Conservation (phyloP, 2,329 filamentous ascomycete species). For the Coleophoma crateriformis region DNA sequence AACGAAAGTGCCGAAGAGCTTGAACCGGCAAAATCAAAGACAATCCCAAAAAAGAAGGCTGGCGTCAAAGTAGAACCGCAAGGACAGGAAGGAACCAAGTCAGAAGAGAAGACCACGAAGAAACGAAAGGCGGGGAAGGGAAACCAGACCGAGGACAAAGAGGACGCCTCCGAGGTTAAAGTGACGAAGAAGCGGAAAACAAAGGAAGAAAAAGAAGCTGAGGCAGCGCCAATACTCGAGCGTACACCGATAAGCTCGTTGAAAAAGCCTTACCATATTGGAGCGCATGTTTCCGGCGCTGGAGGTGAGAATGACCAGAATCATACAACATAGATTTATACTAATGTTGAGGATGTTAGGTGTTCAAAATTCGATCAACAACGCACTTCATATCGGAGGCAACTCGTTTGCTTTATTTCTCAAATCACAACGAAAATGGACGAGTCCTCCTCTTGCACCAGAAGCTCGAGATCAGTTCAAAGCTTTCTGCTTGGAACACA, state of each 20-base stretch:
- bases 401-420: conserved; percentile 94
- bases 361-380: conserved; percentile 81
- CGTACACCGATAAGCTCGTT: conserved; percentile 61
- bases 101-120: conserved; percentile 10
- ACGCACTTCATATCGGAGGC: conserved; percentile 75
- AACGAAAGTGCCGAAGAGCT: background rate
- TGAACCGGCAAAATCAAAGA: background rate
- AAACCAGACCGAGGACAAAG: conserved; percentile 15
- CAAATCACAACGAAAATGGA: conserved; percentile 95
- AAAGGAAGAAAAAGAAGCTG: conserved; percentile 49
- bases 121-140: conserved; percentile 21
- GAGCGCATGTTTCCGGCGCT: conserved; percentile 86
- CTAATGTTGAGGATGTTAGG: conserved; percentile 40
- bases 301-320: conserved; percentile 53
- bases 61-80: background rate
- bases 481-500: conserved; percentile 59
- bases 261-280: conserved; percentile 71
- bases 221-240: conserved; percentile 58
- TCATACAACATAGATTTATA: conserved; percentile 8
- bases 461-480: conserved; percentile 67
- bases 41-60: background rate
- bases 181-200: conserved; percentile 42
- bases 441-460: conserved; percentile 68
- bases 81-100: conserved; percentile 9
- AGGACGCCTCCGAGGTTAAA: conserved; percentile 12